Evolutionary conservation across 108 stramenopile genomes (phyloP), one percentile per base, ranked within the genome.

Genomic region (Bacterosira constricta): DNA sequence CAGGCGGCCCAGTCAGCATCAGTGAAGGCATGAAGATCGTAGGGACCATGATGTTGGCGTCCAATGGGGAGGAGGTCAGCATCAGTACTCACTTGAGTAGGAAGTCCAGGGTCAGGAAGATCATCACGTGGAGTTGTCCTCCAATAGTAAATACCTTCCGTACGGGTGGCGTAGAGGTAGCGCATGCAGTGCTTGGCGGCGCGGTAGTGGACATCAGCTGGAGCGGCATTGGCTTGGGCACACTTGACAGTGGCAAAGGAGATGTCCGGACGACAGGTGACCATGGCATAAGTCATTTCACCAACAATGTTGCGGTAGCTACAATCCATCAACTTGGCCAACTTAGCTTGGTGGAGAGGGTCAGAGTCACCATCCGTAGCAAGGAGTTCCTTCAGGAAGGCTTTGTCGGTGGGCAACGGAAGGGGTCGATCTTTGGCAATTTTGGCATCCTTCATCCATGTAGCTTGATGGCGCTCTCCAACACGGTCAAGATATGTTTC

Each of bases 1-100:
- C 23, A 51, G 8, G 55, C 8, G 9, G 66, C 83, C 70, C 71
- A 78, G 29, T 75, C 63, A 25, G 80, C 52, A 63, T 84, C 80
- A 30, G 15, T 47, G 9, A 4, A 54, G 17, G 66, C 76, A 37
- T 37, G 31, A 1, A 44, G 12, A 18, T 51, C 50, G 23, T 25
- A 23, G 20, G 50, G 3, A 5, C 3, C 50, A 25, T 51, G 50
- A 23, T 20, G 18, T 25, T 20, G 50, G 20, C 20, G 2, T 25
- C 25, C 10, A 1, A 25, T 10, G 50, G 21, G 50, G 23, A 51
- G 50, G 23, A 51, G 18, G 23, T 51, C 50, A 45, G 15, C 17
- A 18, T 45, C 44, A 18, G 44, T 45, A 45, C 44, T 45, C 17
- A 45, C 17, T 18, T 18, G 15, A 45, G 44, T 3, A 18, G 60